phyloP scores from a whole-genome alignment of 2,329 filamentous ascomycete genomes.

The Trichophyton verrucosum region DNA sequence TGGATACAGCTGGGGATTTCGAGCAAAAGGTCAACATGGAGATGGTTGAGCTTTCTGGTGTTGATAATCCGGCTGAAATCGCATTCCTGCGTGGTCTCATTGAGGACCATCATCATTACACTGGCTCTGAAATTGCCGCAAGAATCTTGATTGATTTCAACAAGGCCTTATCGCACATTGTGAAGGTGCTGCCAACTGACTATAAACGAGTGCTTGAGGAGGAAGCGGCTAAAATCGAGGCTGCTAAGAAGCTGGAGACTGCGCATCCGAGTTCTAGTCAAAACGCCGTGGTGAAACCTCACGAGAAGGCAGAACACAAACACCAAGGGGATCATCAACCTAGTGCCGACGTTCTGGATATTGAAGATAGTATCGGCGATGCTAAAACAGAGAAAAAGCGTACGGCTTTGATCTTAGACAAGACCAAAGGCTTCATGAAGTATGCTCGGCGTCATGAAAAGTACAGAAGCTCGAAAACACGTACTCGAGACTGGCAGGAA shows the following conservation, averaged over 20 bases:
- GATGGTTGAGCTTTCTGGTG: constrained; percentile 81
- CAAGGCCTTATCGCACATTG: constrained; percentile 74
- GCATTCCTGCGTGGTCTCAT: constrained; percentile 82
- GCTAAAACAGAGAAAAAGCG: constrained; percentile 79
- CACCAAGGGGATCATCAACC: constrained; percentile 53
- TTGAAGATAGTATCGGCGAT: constrained; percentile 83
- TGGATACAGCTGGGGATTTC: constrained; percentile 84
- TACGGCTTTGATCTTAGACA: constrained; percentile 83
- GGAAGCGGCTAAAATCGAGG: constrained; percentile 71
- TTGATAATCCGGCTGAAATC: constrained; percentile 79
- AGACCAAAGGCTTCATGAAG: constrained; percentile 96
- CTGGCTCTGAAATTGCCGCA: constrained; percentile 84
- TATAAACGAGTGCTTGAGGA: constrained; percentile 89
- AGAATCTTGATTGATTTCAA: constrained; percentile 93
- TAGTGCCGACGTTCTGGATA: constrained; percentile 64
- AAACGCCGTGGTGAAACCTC: neutral
- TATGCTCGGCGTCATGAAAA: constrained; percentile 88
- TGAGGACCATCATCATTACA: constrained; percentile 96
- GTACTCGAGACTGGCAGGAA: constrained; percentile 88
- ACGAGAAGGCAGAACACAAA: constrained; percentile 42
- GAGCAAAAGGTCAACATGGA: constrained; percentile 88
- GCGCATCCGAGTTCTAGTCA: constrained; percentile 38
- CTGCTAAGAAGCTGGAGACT: constrained; percentile 70
- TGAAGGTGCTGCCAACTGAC: constrained; percentile 87
- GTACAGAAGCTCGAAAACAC: constrained; percentile 71